A percentile compares a stretch with the other conserved stretches of the same genome.
These are phyloP conservation scores for Stereum hirsutum DNA, from an alignment of 1,284 basidiomycete species.

Conservation along the genomic window DNA sequence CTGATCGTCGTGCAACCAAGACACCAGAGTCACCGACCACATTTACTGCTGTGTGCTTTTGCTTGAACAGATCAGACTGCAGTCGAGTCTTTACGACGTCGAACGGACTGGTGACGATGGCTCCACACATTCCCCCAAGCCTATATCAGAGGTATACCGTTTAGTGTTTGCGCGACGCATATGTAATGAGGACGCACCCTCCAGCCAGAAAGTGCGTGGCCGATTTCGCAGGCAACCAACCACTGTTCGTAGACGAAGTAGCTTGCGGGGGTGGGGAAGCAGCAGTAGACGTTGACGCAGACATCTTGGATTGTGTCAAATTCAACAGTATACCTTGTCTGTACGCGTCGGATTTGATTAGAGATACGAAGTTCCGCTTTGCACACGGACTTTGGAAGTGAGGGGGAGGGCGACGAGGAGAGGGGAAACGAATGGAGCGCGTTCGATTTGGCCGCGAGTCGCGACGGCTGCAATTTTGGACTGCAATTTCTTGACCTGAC, in stretches of 20 bases:
- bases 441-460: too few relatives aligned
- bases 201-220: slow-evolving; percentile 83
- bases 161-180: neutral
- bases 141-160: slow-evolving; percentile 28
- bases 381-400: too few relatives aligned
- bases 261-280: slow-evolving; percentile 23
- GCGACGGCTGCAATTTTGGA: too few relatives aligned
- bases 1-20: slow-evolving; percentile 31
- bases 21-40: slow-evolving; percentile 30
- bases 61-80: slow-evolving; percentile 83
- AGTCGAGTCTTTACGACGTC: slow-evolving; percentile 98
- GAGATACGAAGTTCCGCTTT: too few relatives aligned
- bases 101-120: slow-evolving; percentile 93
- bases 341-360: too few relatives aligned
- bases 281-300: slow-evolving; percentile 9
- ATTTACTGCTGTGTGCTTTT: slow-evolving; percentile 40
- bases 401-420: too few relatives aligned
- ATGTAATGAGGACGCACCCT: slow-evolving; percentile 46
- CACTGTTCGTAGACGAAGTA: too few relatives aligned
- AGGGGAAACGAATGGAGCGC: too few relatives aligned
- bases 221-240: slow-evolving; percentile 62
- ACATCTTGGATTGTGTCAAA: neutral
- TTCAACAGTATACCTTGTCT: too few relatives aligned
- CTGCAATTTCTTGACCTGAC: too few relatives aligned
- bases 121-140: slow-evolving; percentile 95